Percentiles rank a stretch among this genome's conserved stretches.
phyloP scores from a whole-genome alignment of 768 basidiomycete genomes.

The Pholiota molesta region DNA sequence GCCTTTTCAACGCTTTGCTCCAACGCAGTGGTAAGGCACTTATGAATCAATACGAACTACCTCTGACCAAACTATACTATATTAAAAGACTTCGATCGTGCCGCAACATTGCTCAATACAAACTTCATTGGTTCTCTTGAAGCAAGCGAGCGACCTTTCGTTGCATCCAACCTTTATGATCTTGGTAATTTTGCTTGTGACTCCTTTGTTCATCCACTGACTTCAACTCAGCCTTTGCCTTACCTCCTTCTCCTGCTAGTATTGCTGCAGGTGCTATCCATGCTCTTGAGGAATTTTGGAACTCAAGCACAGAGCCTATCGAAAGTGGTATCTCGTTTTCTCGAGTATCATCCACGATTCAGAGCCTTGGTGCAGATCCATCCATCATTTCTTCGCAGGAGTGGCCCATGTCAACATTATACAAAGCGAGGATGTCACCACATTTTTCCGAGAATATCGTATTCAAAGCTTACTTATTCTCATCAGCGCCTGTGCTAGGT shows the following conservation, averaged over 20 bases:
- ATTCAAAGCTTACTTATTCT: slow-evolving; percentile 46
- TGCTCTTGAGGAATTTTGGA: slow-evolving; percentile 18
- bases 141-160: slow-evolving; percentile 25
- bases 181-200: slow-evolving; percentile 17
- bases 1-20: slow-evolving; percentile 31
- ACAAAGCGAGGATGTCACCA: slow-evolving; percentile 15
- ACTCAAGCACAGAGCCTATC: slow-evolving; percentile 10
- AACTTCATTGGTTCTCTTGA: slow-evolving; percentile 41
- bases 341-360: slow-evolving; percentile 38
- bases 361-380: slow-evolving; percentile 47
- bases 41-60: background rate
- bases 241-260: slow-evolving; percentile 4
- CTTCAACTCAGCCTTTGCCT: slow-evolving; percentile 12
- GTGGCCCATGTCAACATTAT: slow-evolving; percentile 3
- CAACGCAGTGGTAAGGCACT: slow-evolving; percentile 21
- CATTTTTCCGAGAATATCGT: slow-evolving; percentile 30
- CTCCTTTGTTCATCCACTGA: background rate
- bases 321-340: slow-evolving; percentile 34
- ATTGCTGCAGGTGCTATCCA: slow-evolving; percentile 15
- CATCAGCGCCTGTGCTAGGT: slow-evolving; percentile 49
- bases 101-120: slow-evolving; percentile 42
- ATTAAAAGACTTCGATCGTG: slow-evolving; percentile 40
- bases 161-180: slow-evolving; percentile 19
- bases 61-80: background rate
- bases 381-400: slow-evolving; percentile 28